Conservation (phyloP, 164 flowering plant species). For the Kalanchoe fedtschenkoi region DNA sequence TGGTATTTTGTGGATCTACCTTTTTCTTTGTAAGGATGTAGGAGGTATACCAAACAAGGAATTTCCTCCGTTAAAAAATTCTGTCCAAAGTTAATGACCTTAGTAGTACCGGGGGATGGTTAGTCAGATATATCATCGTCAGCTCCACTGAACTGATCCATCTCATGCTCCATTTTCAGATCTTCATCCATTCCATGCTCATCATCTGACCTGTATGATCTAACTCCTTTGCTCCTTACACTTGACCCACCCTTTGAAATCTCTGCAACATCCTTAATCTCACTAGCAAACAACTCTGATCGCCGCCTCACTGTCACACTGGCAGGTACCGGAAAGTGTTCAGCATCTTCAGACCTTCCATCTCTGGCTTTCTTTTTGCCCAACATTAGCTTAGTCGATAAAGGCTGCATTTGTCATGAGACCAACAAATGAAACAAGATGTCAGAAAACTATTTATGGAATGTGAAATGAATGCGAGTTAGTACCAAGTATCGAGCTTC, state of each 20-base stretch:
- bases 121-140: slow-evolving; percentile 74
- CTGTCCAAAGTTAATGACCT: not conserved
- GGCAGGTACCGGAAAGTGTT: slow-evolving; percentile 76
- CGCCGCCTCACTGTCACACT: slow-evolving; percentile 64
- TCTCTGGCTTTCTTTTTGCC: slow-evolving; percentile 83
- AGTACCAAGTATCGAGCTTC: slow-evolving; percentile 80
- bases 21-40: too few species aligned
- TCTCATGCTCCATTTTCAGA: slow-evolving; percentile 21
- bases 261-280: slow-evolving; percentile 34
- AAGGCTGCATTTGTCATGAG: slow-evolving; percentile 52
- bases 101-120: slow-evolving; percentile 8
- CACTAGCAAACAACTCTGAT: slow-evolving; percentile 37
- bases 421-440: slow-evolving; percentile 6
- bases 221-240: slow-evolving; percentile 27
- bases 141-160: slow-evolving; percentile 57
- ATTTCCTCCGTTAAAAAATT: not conserved
- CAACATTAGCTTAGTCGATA: slow-evolving; percentile 69
- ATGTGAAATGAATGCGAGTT: not conserved
- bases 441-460: not conserved
- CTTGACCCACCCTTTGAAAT: slow-evolving; percentile 26
- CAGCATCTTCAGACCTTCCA: slow-evolving; percentile 74
- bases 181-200: slow-evolving; percentile 35
- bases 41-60: not conserved
- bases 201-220: slow-evolving; percentile 12
- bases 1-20: not conserved